Base-by-base conservation (phyloP, 169 alveolate species). In the Plasmodium relictum region DNA sequence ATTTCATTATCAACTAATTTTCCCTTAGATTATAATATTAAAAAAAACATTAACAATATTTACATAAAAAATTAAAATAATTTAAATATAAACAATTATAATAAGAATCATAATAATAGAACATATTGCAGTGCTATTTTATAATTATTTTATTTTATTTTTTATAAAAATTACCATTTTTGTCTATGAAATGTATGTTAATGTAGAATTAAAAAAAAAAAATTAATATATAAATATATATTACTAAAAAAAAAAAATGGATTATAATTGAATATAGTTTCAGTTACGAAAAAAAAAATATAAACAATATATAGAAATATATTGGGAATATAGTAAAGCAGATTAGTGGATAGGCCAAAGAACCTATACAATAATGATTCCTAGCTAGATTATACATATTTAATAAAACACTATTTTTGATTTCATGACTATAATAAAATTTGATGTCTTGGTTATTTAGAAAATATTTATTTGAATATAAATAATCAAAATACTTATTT, bases 311-410 rank as follows among this genome's bases (percentile, higher is more conserved):
- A 52, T 70, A 71, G 45, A 86, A 86, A 45, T 58, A 22, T 22
- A 86, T 73, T 24, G 92, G 92, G 48, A 86, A 56, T 48, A 86
- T 42, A 7, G 92, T 71, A 73, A 86, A 86, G 45, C 92, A 86
- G 16, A 69, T 22, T 22, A 86, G 76, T 10, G 92, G 73, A 66
- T 86, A 86, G 37, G 62, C 18, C 58, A 44, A 66, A 7, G 92
- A 59, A 61, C 92, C 92, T 58, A 86, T 71, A 22, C 92, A 86
- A 52, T 59, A 71, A 58, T 86, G 87, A 52, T 86, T 70, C 44
- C 92, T 70, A 9, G 92, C 87, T 65, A 86, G 6, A 52, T 61
- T 70, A 18, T 86, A 86, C 39, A 86, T 50, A 71, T 70, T 86
- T 86, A 86, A 41, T 39, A 86, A 86, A 22, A 86, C 86, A 6